A percentile compares a stretch with the other conserved stretches of the same genome.
Conservation (phyloP, 345 rosid genomes). For the Brassica incana region DNA sequence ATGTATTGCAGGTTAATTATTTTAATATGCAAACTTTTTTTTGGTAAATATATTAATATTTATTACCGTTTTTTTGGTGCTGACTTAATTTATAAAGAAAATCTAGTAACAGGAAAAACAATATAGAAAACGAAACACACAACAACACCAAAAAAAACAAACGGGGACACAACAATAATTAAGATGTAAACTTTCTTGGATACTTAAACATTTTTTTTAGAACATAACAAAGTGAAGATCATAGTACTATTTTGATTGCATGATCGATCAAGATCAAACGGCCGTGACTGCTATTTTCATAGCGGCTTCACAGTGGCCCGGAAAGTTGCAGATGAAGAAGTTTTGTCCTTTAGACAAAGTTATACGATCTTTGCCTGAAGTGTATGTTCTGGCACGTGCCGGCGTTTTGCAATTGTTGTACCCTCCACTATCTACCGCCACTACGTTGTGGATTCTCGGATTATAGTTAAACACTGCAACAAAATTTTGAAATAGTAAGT, state of each 20-base stretch:
- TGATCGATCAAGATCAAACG: constrained; percentile 18
- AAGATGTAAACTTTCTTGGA: constrained; percentile 23
- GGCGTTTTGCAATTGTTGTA: constrained; percentile 48
- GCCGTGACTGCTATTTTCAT: constrained; percentile 60
- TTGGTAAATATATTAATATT: not conserved
- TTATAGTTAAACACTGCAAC: constrained; percentile 60
- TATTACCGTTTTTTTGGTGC: not conserved
- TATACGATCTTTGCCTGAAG: constrained; percentile 54
- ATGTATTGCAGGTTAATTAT: not conserved
- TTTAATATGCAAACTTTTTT: not conserved
- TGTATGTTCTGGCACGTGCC: constrained; percentile 36
- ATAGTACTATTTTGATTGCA: constrained; percentile 2
- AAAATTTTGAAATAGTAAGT: too few species aligned
- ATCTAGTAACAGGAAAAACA: not conserved
- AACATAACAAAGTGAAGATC: constrained; percentile 13
- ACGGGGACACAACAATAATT: not conserved
- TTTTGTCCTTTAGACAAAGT: constrained; percentile 53
- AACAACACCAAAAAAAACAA: not conserved
- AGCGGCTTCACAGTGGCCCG: constrained; percentile 48
- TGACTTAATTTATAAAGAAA: not conserved
- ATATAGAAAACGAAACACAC: not conserved
- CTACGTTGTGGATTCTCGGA: constrained; percentile 50
- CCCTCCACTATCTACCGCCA: constrained; percentile 42
- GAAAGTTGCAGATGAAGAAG: constrained; percentile 50
- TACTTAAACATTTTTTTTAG: not conserved